Evolutionary conservation across 345 rosid species (phyloP), one percentile per base, ranked within the genome.

Genomic region (Microthlaspi erraticum): DNA sequence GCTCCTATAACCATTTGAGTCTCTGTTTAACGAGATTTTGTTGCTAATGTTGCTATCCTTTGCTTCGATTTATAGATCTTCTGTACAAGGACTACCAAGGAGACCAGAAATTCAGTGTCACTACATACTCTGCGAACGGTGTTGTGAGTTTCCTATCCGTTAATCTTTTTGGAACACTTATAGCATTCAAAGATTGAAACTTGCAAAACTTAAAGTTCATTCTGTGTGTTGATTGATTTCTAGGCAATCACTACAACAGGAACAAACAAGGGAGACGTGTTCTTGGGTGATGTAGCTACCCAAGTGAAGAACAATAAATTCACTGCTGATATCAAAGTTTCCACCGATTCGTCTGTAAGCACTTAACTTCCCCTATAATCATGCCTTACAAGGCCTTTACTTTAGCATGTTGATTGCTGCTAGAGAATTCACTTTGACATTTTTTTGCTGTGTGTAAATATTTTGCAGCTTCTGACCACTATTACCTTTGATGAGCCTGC

Each of bases 221-320:
- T 42, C 2, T n/a, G 17, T 57, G 44, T 44, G 32, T 18, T 60
- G 34, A 54, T 4, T 43, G 51, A 53, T 36, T 51, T 64, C 53
- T 79, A 95, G 99, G 81, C 90, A 1, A 80, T 95, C 59, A 89
- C 99, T 32, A 79, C 96, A 6, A 60, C 86, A 7, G 99, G 89
- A 64, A 78, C 69, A 0, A 89, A 86, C 87, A 95, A 95, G 75
- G 98, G 93, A 54, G 89, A 83, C 5, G 13, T 90, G 16, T 82
- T 95, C 68, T 61, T 87, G 19, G 97, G 90, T 69, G 99, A 95
- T 87, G 84, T 95, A 29, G 78, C 69, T 64, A 88, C 97, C 36
- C 96, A 86, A 85, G 81, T 92, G 80, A 95, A 85, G 89, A 91
- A 87, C 85, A 94, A 85, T 84, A 94, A 89, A 64, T 46, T 88